A percentile compares a stretch with the other conserved stretches of the same genome.
Conservation (phyloP, 768 basidiomycete genomes). For the Tephrocybe sp. region DNA sequence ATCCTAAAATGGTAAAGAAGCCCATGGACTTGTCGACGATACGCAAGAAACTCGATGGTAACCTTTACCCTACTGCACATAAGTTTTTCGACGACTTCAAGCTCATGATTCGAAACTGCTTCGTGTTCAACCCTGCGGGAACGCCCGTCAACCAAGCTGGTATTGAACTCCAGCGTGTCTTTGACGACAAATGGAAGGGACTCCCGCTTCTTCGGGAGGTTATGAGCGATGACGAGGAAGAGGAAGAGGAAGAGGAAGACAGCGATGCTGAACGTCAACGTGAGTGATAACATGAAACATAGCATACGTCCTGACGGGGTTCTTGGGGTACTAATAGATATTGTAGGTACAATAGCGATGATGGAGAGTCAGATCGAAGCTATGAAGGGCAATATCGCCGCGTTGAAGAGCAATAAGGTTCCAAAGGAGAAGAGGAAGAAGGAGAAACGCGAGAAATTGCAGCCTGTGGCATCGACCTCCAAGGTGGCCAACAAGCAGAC, state of each 20-base stretch:
- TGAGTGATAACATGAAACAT: conserved; percentile 36
- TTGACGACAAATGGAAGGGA: conserved; percentile 89
- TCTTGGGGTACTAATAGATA: conserved; percentile 19
- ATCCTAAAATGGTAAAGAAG: conserved; percentile 85
- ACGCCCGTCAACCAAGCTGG: conserved; percentile 89
- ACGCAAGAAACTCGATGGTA: conserved; percentile 76
- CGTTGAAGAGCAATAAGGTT: conserved; percentile 53
- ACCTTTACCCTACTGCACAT: conserved; percentile 73
- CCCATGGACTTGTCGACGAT: conserved; percentile 97
- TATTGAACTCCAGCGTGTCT: conserved; percentile 78
- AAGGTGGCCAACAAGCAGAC: conserved; percentile 55
- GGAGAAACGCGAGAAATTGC: conserved; percentile 53
- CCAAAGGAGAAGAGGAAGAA: conserved; percentile 73
- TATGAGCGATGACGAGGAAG: conserved; percentile 63
- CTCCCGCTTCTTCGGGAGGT: conserved; percentile 62
- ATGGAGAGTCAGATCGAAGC: conserved; percentile 84
- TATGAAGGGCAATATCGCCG: conserved; percentile 69
- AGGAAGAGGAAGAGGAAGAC: conserved; percentile 68
- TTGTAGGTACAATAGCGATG: conserved; percentile 64
- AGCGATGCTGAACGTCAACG: conserved; percentile 69
- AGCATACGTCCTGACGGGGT: conserved; percentile 6
- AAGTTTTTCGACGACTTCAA: conserved; percentile 91
- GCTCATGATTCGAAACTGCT: conserved; percentile 94
- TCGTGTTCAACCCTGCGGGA: conserved; percentile 86
- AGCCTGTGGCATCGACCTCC: conserved; percentile 60